phyloP scores from a whole-genome alignment of 805 yeast species.

The Metschnikowia rubicola region DNA sequence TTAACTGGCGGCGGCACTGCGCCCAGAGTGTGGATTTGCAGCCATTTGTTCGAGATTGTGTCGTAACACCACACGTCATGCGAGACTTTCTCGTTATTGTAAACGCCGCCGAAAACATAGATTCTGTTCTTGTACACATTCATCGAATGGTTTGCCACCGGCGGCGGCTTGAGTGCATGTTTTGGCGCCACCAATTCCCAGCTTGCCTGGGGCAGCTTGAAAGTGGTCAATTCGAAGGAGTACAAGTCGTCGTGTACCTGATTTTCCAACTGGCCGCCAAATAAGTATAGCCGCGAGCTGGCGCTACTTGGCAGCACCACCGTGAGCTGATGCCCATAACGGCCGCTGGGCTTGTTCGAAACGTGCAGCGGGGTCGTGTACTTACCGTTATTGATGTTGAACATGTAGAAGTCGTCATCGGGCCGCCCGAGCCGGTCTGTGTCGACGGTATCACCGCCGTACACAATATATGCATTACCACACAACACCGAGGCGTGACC shows the following conservation, averaged over 20 bases:
- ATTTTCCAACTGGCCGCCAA: constrained; percentile 92
- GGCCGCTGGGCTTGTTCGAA: constrained; percentile 71
- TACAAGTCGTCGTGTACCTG: constrained; percentile 81
- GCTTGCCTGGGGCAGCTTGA: constrained; percentile 75
- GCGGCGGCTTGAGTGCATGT: constrained; percentile 58
- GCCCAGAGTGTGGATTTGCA: constrained; percentile 65
- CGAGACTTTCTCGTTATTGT: constrained; percentile 62
- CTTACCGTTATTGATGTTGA: constrained; percentile 53
- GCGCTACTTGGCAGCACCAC: constrained; percentile 54
- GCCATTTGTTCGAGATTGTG: constrained; percentile 67
- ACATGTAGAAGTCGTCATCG: constrained; percentile 86
- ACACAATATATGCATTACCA: constrained; percentile 91
- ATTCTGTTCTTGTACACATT: constrained; percentile 72
- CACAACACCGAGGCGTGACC: constrained; percentile 91
- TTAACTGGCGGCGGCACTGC: constrained; percentile 79
- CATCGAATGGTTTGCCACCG: constrained; percentile 89
- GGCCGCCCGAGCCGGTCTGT: constrained; percentile 72
- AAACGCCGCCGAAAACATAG: constrained; percentile 87
- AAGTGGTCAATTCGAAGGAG: constrained; percentile 81
- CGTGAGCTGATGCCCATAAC: constrained; percentile 90
- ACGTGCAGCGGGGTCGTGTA: constrained; percentile 45
- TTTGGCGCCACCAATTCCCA: constrained; percentile 74
- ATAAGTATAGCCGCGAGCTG: constrained; percentile 63
- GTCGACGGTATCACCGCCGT: constrained; percentile 93
- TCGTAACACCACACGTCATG: constrained; percentile 82